These are phyloP conservation scores for Ophidiomyces ophidiicola DNA, from an alignment of 2,329 filamentous ascomycete genomes.

Conservation along the genomic window DNA sequence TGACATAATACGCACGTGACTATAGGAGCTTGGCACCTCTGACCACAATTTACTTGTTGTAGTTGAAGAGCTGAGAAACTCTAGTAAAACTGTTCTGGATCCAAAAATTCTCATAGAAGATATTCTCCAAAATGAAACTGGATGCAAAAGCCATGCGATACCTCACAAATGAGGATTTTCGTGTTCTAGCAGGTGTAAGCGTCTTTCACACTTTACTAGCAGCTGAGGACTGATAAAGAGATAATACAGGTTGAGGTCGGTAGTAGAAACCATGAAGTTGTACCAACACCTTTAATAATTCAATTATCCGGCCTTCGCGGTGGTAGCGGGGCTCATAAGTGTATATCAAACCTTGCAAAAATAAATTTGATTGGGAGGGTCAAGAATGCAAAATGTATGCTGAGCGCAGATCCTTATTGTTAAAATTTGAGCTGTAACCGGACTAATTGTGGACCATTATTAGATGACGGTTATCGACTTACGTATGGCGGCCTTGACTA, in stretches of 20 bases:
- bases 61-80: too few relatives aligned
- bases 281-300: constrained; percentile 78
- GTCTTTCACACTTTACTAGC: neutral
- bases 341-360: constrained; percentile 86
- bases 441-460: too few relatives aligned
- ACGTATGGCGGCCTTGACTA: constrained; percentile 97
- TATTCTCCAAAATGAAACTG: constrained; percentile 74
- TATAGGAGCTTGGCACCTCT: too few relatives aligned
- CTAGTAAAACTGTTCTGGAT: too few relatives aligned
- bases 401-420: neutral
- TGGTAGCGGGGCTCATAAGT: constrained; percentile 65
- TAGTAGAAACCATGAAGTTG: constrained; percentile 92
- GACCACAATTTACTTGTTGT: too few relatives aligned
- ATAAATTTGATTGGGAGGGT: constrained; percentile 79
- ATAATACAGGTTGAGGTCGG: constrained; percentile 67
- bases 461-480: constrained; percentile 84
- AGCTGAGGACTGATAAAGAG: constrained; percentile 2
- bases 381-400: constrained; percentile 74
- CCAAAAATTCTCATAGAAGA: too few relatives aligned
- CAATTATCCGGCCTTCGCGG: constrained; percentile 71
- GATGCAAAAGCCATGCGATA: constrained; percentile 90
- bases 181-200: constrained; percentile 76
- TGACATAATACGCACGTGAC: too few relatives aligned
- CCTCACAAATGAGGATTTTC: constrained; percentile 85
- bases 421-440: neutral